Evolutionary conservation across 306 rosid species (phyloP), one percentile per base, ranked within the genome.

Genomic region (Vigna nakashimae): DNA sequence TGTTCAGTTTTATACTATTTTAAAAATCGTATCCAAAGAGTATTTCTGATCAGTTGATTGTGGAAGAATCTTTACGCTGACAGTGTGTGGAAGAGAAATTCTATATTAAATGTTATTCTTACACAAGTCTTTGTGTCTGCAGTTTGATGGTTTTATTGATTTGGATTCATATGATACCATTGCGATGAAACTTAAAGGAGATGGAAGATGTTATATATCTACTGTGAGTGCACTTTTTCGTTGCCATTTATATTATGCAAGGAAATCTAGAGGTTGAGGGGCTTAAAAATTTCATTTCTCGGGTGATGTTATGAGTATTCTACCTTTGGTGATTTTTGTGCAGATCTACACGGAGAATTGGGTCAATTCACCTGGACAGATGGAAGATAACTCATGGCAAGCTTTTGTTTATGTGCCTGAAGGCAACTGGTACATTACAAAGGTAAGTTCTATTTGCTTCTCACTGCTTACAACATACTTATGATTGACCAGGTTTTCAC

Each of bases 341-440:
- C 87, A 94, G 97, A 90, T 94, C 57, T 94, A 94, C 74, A 91
- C 98, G 9, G 98, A 94, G 67, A 94, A 94, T 64, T 94, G 96
- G 98, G 97, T 93, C 46, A 93, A 93, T 72, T 91, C 97, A 67
- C 98, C 97, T 36, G 98, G 91, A 45, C 95, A 91, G 82, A 78
- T 72, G 76, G 98, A 91, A 81, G 98, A 93, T 83, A 91, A 93
- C 76, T 88, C 93, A 3, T 93, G 98, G 98, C 98, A 91, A 80
- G 87, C 97, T 9, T 93, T 91, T 76, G 78, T 93, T 57, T 74
- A 80, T 80, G 95, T 89, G 20, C 98, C 97, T 48, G 84, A 87
- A 79, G 93, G 75, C 83, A 85, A 88, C 86, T 91, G 98, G 98
- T 93, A 90, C 79, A 88, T 93, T 82, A 83, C 91, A 60, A 91